Percentiles rank a stretch among this genome's conserved stretches.
Evolutionary conservation across 139 green algal genomes (phyloP).

Genomic region (Micractinium conductrix): DNA sequence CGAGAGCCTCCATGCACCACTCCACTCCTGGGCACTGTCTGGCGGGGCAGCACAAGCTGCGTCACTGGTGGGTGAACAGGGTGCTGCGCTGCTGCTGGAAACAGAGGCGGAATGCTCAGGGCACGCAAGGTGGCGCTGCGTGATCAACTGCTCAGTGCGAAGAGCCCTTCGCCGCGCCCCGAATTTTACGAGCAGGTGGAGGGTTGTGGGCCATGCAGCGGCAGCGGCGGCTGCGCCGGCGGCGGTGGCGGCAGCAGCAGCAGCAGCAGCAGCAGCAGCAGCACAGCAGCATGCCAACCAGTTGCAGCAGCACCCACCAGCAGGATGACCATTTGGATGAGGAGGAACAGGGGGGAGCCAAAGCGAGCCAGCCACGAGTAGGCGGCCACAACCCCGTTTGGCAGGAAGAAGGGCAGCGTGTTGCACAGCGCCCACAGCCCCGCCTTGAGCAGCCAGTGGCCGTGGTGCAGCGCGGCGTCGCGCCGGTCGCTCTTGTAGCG

Average conservation of each 20-base stretch:
- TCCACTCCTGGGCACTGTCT: too few relatives aligned
- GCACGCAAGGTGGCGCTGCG: too few relatives aligned
- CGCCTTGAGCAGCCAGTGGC: slow-evolving; percentile 89
- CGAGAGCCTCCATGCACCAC: too few relatives aligned
- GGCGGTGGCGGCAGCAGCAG: neutral
- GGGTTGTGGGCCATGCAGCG: too few relatives aligned
- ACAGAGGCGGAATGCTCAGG: too few relatives aligned
- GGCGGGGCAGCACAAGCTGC: too few relatives aligned
- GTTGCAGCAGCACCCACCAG: slow-evolving; percentile 4
- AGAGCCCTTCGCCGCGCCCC: too few relatives aligned
- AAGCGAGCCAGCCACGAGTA: slow-evolving; percentile 86
- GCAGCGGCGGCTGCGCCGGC: too few relatives aligned
- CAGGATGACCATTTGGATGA: slow-evolving; percentile 86
- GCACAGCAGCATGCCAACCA: neutral
- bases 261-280: neutral
- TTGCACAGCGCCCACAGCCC: slow-evolving; percentile 83
- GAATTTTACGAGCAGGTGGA: too few relatives aligned
- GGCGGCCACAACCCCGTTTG: slow-evolving; percentile 72
- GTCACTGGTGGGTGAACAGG: too few relatives aligned
- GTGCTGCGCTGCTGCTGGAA: too few relatives aligned
- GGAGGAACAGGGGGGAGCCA: slow-evolving; percentile 90
- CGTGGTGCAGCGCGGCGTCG: slow-evolving; percentile 87
- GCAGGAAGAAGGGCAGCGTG: slow-evolving; percentile 86
- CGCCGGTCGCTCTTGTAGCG: slow-evolving; percentile 84
- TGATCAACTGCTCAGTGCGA: too few relatives aligned